These are phyloP conservation scores for Chaetomium fimeti DNA, from an alignment of 495 filamentous ascomycete genomes.

Conservation along the genomic window DNA sequence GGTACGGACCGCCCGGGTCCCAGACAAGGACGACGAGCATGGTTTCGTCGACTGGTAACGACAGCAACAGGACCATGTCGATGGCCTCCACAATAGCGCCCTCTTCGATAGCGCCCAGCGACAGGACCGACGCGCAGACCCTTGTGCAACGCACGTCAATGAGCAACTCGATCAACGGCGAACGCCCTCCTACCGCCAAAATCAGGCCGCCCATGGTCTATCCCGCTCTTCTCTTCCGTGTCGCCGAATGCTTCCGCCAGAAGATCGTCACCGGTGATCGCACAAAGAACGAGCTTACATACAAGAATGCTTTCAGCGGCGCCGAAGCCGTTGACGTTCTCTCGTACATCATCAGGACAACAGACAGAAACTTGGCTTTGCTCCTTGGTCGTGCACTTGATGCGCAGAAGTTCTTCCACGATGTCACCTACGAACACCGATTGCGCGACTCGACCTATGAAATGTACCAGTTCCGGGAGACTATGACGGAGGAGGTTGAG, in stretches of 20 bases:
- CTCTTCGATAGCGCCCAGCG: conserved; percentile 41
- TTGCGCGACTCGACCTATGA: conserved; percentile 86
- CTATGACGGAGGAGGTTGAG: conserved; percentile 77
- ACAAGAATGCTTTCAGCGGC: conserved; percentile 94
- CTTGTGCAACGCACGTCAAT: conserved; percentile 46
- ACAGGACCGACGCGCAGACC: conserved; percentile 42
- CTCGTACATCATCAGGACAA: conserved; percentile 91
- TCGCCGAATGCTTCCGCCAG: conserved; percentile 87
- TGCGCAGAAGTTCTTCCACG: conserved; percentile 99
- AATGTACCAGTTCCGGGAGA: conserved; percentile 96
- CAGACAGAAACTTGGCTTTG: conserved; percentile 89
- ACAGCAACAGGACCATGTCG: conserved; percentile 66
- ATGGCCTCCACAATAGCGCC: conserved; percentile 68
- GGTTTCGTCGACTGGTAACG: conserved; percentile 47
- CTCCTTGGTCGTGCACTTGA: conserved; percentile 91
- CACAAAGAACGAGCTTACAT: conserved; percentile 94
- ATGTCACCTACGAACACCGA: conserved; percentile 97
- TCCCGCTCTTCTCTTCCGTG: conserved; percentile 84
- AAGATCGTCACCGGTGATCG: conserved; percentile 78
- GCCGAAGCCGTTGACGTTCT: conserved; percentile 94
- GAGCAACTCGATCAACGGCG: conserved; percentile 49
- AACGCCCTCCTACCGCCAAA: conserved; percentile 50
- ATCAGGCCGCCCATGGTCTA: conserved; percentile 79
- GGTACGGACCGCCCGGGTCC: conserved; percentile 40
- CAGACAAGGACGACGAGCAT: conserved; percentile 54